Base-by-base conservation (phyloP, 345 rosid genomes). In the Streptanthus diversifolius region DNA sequence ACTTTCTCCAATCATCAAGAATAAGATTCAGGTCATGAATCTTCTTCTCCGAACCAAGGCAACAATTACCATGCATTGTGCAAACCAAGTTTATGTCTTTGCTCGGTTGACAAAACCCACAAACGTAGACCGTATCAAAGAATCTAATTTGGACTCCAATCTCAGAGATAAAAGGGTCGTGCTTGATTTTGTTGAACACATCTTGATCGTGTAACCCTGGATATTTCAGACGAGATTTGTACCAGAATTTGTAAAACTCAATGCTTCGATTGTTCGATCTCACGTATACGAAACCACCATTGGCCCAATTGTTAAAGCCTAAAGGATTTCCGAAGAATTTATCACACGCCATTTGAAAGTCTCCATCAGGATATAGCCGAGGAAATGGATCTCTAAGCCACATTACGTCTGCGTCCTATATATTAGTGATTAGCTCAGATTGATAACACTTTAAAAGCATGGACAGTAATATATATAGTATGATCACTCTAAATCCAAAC, bases 1-100 rank as follows among this genome's bases (percentile, higher is more conserved):
- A 90, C 10, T 51, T 79, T 55, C 65, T 85, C 93, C 92, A 90
- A 49, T 90, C 89, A 30, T 75, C 58, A 65, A 90, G 90, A 71
- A 82, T 65, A 10, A 83, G 58, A 39, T 55, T 56, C 5, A 90
- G 83, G 70, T 90, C 97, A 53, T 66, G 73, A 48, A 90, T 36
- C 70, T 88, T 90, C 56, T 52, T 82, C 11, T 74, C 78, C 52
- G 83, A 52, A 7, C 95, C 95, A 51, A 75, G 41, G 21, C 97
- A 90, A 55, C 97, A 90, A 78, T 90, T 90, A 7, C 88, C 95
- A 66, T 90, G 97, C 92, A 90, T 85, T 3, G 93, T 90, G 63
- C 92, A 90, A n/a, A 82, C 82, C 22, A 72, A 15, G 55, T 81
- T 82, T 25, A 88, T 70, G 54, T 90, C 88, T 71, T 21, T 76